A percentile compares a stretch with the other conserved stretches of the same genome.
phyloP scores from a whole-genome alignment of 352 stramenopile species.

The Globisporangium radiosum region DNA sequence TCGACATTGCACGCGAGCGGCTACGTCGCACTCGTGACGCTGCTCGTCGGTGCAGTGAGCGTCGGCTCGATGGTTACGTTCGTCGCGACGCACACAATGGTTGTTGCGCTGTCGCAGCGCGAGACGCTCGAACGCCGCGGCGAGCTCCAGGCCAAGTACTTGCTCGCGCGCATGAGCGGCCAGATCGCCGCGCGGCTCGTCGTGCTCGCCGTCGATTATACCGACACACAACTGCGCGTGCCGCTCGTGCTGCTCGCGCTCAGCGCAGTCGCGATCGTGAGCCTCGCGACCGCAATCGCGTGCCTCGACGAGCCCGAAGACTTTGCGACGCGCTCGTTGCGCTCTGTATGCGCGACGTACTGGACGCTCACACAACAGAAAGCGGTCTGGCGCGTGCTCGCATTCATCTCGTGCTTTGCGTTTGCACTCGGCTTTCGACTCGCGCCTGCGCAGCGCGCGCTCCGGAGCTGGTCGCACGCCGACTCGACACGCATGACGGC shows the following conservation, averaged over 20 bases:
- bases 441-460: conserved; percentile 12
- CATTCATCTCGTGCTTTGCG: conserved; percentile 14
- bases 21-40: conserved; percentile 6
- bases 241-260: conserved; percentile 12
- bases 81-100: conserved; percentile 15
- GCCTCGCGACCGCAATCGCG: conserved; percentile 3
- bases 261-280: conserved; percentile 2
- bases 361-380: conserved; percentile 21
- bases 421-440: conserved; percentile 18
- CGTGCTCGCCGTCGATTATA: conserved; percentile 8
- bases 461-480: conserved; percentile 27
- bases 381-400: conserved; percentile 16
- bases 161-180: conserved; percentile 9
- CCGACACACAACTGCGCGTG: conserved; percentile 1
- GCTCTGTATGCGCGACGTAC: conserved; percentile 2
- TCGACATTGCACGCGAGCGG: neutral
- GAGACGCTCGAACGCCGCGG: conserved; percentile 13
- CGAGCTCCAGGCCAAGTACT: conserved; percentile 14
- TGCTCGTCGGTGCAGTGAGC: conserved; percentile 12
- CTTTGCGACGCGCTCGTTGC: conserved; percentile 1
- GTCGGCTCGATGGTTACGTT: conserved; percentile 20
- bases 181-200: conserved; percentile 10
- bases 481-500: conserved; percentile 17
- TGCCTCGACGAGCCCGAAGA: conserved; percentile 12
- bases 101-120: conserved; percentile 12